Conservation (phyloP, 1,139 yeast genomes). For the Blastobotrys apis region DNA sequence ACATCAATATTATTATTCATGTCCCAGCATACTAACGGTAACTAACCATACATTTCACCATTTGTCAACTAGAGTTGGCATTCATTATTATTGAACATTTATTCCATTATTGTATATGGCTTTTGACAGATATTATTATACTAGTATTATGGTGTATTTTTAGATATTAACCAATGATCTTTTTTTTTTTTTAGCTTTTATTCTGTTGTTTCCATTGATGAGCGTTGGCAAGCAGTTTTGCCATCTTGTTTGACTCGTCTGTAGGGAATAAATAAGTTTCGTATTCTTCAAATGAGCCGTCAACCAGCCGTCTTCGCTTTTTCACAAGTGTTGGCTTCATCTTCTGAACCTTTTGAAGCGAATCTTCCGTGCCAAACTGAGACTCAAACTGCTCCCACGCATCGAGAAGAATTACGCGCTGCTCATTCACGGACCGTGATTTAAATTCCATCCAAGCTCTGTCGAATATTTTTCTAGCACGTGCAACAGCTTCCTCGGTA, state of each 20-base stretch:
- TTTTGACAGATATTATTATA: too few relatives aligned
- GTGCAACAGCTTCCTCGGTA: conserved; percentile 45
- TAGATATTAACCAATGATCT: too few relatives aligned
- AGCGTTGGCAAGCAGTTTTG: conserved; percentile 60
- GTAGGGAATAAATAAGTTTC: conserved; percentile 63
- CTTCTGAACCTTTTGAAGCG: conserved; percentile 38
- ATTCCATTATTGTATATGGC: too few relatives aligned
- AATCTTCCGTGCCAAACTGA: conserved; percentile 51
- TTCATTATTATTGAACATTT: too few relatives aligned
- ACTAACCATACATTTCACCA: too few relatives aligned
- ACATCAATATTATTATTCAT: neutral
- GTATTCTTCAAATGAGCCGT: conserved; percentile 53
- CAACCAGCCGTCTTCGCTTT: conserved; percentile 42
- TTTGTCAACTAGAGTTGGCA: too few relatives aligned
- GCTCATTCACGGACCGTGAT: conserved; percentile 15
- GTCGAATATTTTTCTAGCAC: conserved; percentile 54
- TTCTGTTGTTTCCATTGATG: conserved; percentile 52
- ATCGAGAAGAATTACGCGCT: conserved; percentile 52
- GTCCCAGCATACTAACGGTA: too few relatives aligned
- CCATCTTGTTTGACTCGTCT: conserved; percentile 38
- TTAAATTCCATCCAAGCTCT: conserved; percentile 50
- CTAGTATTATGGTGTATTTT: too few relatives aligned
- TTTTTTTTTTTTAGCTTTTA: too few relatives aligned
- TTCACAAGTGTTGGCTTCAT: conserved; percentile 58
- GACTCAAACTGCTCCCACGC: conserved; percentile 65